phyloP scores from a whole-genome alignment of 1,284 basidiomycete genomes.

The Microbotryomycetes sp. region DNA sequence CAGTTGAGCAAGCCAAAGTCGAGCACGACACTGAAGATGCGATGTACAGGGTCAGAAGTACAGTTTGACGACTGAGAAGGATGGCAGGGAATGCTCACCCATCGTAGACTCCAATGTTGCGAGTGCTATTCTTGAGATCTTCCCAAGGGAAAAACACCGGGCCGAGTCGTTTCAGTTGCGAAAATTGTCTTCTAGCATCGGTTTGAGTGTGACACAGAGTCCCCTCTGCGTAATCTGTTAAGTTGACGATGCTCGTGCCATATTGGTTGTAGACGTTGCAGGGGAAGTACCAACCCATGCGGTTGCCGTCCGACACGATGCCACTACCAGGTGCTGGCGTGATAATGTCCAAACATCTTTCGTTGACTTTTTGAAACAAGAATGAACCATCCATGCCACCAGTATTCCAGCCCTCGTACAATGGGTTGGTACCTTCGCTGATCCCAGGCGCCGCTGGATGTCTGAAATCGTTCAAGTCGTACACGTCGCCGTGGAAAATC shows the following conservation, averaged over 20 bases:
- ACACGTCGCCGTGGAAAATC: conserved; percentile 87
- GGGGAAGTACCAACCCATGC: conserved; percentile 78
- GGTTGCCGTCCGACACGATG: conserved; percentile 54
- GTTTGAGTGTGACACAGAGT: conserved; percentile 68
- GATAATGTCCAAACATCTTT: conserved; percentile 71
- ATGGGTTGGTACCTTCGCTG: conserved; percentile 74
- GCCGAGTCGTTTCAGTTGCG: conserved; percentile 55
- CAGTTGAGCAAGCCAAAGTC: conserved; percentile 78
- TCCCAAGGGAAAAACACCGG: conserved; percentile 93
- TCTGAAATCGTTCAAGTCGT: conserved; percentile 78
- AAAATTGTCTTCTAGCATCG: conserved; percentile 52
- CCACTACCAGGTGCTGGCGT: conserved; percentile 60
- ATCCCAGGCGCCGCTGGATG: conserved; percentile 62
- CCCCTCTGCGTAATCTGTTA: conserved; percentile 57
- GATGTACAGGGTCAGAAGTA: conserved; percentile 24
- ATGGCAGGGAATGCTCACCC: conserved; percentile 52
- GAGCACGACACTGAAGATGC: conserved; percentile 61
- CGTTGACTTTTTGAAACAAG: conserved; percentile 86
- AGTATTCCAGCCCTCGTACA: conserved; percentile 70
- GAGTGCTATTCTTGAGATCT: conserved; percentile 59
- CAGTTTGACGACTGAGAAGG: background rate
- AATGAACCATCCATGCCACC: conserved; percentile 85
- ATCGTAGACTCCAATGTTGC: conserved; percentile 87
- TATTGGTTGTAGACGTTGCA: conserved; percentile 81
- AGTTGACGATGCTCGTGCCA: conserved; percentile 58